These are phyloP conservation scores for Beauveria sp. DNA, from an alignment of 2,329 filamentous ascomycete species.

Conservation along the genomic window DNA sequence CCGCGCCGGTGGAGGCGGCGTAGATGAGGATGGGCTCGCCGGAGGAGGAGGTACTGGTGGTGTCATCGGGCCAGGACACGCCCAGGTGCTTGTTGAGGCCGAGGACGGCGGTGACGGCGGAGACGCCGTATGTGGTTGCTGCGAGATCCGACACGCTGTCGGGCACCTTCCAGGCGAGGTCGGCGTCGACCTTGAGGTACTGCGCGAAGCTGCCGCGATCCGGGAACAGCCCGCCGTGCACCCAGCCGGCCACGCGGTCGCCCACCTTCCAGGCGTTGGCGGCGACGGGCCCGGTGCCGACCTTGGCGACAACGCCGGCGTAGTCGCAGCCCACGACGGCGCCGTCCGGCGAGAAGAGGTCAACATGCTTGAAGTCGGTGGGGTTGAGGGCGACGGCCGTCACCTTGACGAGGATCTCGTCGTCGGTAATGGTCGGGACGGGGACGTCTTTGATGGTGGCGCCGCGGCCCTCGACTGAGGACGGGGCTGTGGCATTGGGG, in stretches of 20 bases:
- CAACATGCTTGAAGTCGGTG: conserved; percentile 24
- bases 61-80: conserved; percentile 14
- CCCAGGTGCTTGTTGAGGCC: conserved; percentile 18
- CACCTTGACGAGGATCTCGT: conserved; percentile 22
- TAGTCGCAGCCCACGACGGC: conserved; percentile 24
- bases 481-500: background rate
- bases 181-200: conserved; percentile 17
- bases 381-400: conserved; percentile 25
- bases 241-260: conserved; percentile 18
- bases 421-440: conserved; percentile 11
- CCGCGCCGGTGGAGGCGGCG: conserved; percentile 41
- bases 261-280: conserved; percentile 14
- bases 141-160: conserved; percentile 16
- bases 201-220: conserved; percentile 22
- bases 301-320: conserved; percentile 24
- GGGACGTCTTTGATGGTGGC: conserved; percentile 6
- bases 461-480: background rate
- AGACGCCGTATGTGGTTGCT: conserved; percentile 23
- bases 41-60: conserved; percentile 7
- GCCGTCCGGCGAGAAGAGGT: conserved; percentile 20
- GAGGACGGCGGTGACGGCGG: conserved; percentile 20
- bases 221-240: conserved; percentile 19
- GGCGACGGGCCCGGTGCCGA: conserved; percentile 19
- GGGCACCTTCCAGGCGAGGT: conserved; percentile 20
- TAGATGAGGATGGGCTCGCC: conserved; percentile 31